Conservation (phyloP, 371 early-diverging fungal species). For the Gilbertella persicaria region DNA sequence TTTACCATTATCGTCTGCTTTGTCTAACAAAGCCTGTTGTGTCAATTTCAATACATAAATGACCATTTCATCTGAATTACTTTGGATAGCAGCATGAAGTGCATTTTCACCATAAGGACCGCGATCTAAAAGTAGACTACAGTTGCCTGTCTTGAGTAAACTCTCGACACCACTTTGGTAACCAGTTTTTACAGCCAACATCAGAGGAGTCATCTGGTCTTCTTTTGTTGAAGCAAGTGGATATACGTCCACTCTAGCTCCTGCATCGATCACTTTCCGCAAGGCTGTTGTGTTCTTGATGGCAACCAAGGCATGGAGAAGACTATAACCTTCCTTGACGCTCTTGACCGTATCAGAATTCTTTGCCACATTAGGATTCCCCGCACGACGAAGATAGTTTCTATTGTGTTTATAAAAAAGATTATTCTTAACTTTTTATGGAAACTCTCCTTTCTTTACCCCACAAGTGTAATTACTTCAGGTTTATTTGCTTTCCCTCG, state of each 20-base stretch:
- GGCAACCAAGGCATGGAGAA: conserved; percentile 42
- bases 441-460: conserved; percentile 12
- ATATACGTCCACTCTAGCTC: conserved; percentile 34
- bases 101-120: conserved; percentile 37
- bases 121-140: conserved; percentile 18
- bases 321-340: conserved; percentile 47
- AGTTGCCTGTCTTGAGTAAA: conserved; percentile 29
- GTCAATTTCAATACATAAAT: conserved; percentile 24
- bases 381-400: conserved; percentile 47
- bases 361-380: conserved; percentile 49
- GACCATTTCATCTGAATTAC: conserved; percentile 31
- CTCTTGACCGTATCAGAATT: conserved; percentile 30
- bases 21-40: conserved; percentile 23
- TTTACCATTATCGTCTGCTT: conserved; percentile 32
- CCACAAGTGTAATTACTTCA: conserved; percentile 32
- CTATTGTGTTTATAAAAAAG: conserved; percentile 11
- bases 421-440: not conserved
- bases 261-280: conserved; percentile 33
- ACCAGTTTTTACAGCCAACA: conserved; percentile 39
- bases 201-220: conserved; percentile 31
- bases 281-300: conserved; percentile 33
- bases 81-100: conserved; percentile 40
- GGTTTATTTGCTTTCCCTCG: conserved; percentile 26
- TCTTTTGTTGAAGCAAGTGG: conserved; percentile 24
- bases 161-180: conserved; percentile 36